These are phyloP conservation scores for Collybiopsis luxurians DNA, from an alignment of 768 basidiomycete species.

Conservation along the genomic window DNA sequence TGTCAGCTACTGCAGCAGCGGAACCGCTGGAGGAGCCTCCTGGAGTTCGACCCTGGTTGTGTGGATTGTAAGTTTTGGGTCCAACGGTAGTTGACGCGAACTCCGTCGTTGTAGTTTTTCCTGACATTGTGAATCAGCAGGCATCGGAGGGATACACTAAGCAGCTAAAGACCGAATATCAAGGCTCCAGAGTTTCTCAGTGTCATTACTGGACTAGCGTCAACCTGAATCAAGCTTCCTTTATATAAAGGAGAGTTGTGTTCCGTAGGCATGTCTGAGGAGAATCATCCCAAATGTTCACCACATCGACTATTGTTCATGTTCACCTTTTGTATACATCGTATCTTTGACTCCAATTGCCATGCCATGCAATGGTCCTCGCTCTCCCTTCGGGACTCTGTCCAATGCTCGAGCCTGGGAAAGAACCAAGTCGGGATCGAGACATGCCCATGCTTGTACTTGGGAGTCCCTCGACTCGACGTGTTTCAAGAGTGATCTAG, in stretches of 20 bases:
- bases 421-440: conserved; percentile 12
- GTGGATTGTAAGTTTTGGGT: conserved; percentile 14
- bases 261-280: conserved; percentile 15
- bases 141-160: background rate
- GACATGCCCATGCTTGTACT: conserved; percentile 2
- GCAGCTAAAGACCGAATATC: conserved; percentile 9
- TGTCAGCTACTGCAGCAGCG: conserved; percentile 16
- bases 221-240: conserved; percentile 8
- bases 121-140: background rate
- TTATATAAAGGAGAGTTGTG: conserved; percentile 15
- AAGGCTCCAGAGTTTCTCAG: conserved; percentile 15
- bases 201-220: conserved; percentile 12
- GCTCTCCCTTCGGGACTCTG: conserved; percentile 5
- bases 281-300: background rate
- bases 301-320: too few species aligned
- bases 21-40: conserved; percentile 18
- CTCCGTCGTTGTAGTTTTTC: conserved; percentile 16
- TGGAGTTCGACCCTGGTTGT: conserved; percentile 11
- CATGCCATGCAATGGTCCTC: conserved; percentile 14
- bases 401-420: conserved; percentile 14
- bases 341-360: conserved; percentile 17
- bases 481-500: background rate
- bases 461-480: background rate
- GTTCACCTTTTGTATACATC: conserved; percentile 10
- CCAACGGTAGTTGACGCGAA: conserved; percentile 14